Base-by-base conservation (phyloP, 257 asterid species). In the Leptodermis oblonga region DNA sequence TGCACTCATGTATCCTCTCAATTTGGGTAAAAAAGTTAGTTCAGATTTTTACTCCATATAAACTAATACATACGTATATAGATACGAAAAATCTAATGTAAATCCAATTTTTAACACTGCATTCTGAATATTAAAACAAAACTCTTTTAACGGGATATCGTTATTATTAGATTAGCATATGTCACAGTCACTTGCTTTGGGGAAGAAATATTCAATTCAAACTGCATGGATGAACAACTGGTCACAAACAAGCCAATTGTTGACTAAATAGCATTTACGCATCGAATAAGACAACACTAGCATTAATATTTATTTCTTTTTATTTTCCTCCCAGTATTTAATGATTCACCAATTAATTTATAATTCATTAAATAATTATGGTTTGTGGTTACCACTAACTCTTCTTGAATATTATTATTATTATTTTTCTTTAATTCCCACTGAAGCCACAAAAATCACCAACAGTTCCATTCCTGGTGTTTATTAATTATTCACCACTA, bases 221-320 rank as follows among this genome's bases (percentile, higher is more conserved):
- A 36, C 7, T 4, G n/a, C 13, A 39, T 9, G n/a, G n/a, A 4
- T 49, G n/a, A n/a, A n/a, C n/a, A n/a, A n/a, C n/a, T n/a, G n/a
- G n/a, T n/a, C 55, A 10, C 4, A 10, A 10, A 10, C 26, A 25
- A 56, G 8, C 10, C 41, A 65, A 30, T 28, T 46, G 54, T 46
- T 65, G 70, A 65, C 70, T 49, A 43, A 28, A 58, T 10, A 48
- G 26, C 70, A 66, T 66, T 66, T 48, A 66, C 41, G 23, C 60
- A 7, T 48, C 31, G n/a, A 66, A 28, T 28, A 48, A 48, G 70
- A 48, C 46, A 66, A 48, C 11, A 18, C 46, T 66, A 31, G 18
- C 46, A 31, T 48, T 45, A 15, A 65, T 45, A 33, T 11, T 46
- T 31, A 20, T 15, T 7, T 45, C 7, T 49, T 49, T 25, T 18